Evolutionary conservation across 768 basidiomycete species (phyloP).

Genomic region (Auriscalpium orientale): DNA sequence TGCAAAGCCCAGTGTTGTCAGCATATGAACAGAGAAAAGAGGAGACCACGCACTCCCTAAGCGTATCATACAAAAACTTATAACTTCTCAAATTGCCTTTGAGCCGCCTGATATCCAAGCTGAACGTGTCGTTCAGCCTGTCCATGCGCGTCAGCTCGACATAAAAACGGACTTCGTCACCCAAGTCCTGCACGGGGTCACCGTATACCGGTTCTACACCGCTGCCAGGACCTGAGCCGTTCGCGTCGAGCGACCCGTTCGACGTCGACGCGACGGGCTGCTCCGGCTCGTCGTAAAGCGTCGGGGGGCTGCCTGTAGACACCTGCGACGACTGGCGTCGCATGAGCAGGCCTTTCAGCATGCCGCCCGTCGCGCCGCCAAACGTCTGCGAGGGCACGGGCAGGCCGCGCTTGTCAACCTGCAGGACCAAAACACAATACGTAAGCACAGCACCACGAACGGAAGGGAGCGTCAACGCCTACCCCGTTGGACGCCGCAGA

Average conservation of each 20-base stretch:
- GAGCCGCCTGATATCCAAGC: conserved; percentile 84
- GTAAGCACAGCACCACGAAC: conserved; percentile 6
- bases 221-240: conserved; percentile 13
- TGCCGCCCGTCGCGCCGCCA: conserved; percentile 54
- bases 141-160: conserved; percentile 90
- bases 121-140: conserved; percentile 83
- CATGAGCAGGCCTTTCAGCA: conserved; percentile 85
- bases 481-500: conserved; percentile 85
- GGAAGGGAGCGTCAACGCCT: conserved; percentile 25
- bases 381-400: conserved; percentile 77
- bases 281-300: conserved; percentile 15
- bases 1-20: conserved; percentile 7
- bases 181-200: conserved; percentile 69
- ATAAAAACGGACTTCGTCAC: conserved; percentile 94
- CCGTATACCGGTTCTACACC: conserved; percentile 65
- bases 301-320: conserved; percentile 28
- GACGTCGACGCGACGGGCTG: conserved; percentile 16
- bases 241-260: conserved; percentile 1
- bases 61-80: conserved; percentile 83
- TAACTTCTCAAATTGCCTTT: conserved; percentile 92
- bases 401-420: conserved; percentile 88
- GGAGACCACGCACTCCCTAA: conserved; percentile 63
- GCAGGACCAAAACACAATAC: conserved; percentile 6
- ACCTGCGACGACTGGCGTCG: conserved; percentile 87
- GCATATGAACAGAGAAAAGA: conserved; percentile 7